Conservation (phyloP, 176 grass and related monocot genomes). For the Dendrocalamus sinicus region DNA sequence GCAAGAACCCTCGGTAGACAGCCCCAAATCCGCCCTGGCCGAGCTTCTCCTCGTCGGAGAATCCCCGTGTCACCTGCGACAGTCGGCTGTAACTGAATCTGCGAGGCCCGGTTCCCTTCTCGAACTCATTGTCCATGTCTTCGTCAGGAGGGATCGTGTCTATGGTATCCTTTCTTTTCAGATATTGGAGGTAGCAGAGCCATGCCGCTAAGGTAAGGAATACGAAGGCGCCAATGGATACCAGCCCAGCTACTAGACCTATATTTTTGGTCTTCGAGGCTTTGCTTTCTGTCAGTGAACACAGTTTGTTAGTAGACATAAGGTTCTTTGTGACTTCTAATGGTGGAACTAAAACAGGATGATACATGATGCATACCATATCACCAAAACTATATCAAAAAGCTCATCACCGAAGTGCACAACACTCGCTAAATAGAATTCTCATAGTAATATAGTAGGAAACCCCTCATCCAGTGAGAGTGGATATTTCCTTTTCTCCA, state of each 20-base stretch:
- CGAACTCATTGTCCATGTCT: neutral
- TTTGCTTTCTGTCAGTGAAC: neutral
- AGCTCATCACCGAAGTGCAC: too few relatives aligned
- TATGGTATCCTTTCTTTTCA: neutral
- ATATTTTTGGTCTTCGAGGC: neutral
- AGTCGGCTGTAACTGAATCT: neutral
- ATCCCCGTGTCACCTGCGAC: neutral
- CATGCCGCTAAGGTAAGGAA: neutral
- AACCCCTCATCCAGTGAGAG: too few relatives aligned
- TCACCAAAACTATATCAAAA: too few relatives aligned
- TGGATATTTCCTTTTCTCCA: too few relatives aligned
- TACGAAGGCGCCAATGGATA: neutral
- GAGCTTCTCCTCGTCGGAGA: slow-evolving; percentile 13
- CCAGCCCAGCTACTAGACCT: neutral
- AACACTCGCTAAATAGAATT: too few relatives aligned
- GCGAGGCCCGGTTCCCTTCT: neutral
- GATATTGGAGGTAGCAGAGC: neutral
- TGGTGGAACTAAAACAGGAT: too few relatives aligned
- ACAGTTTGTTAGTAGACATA: neutral
- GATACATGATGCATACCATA: too few relatives aligned
- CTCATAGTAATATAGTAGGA: too few relatives aligned
- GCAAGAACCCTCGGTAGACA: slow-evolving; percentile 5
- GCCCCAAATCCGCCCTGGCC: too few relatives aligned
- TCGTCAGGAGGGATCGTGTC: neutral
- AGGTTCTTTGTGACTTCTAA: too few relatives aligned